Evolutionary conservation across 2,329 filamentous ascomycete genomes (phyloP).

Genomic region (Paecilomyces sp.): DNA sequence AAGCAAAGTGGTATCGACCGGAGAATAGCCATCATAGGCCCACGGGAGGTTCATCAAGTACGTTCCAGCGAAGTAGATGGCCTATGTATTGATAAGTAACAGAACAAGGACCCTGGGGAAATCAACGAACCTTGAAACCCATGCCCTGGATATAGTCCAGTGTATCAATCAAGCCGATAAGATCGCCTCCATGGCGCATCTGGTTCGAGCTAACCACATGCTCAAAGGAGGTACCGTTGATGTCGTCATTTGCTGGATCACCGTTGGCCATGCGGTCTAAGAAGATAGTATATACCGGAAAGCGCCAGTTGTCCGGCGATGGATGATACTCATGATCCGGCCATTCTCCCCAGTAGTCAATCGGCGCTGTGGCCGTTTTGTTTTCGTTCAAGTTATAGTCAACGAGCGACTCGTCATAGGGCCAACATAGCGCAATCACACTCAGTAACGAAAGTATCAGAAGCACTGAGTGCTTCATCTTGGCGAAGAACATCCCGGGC

Average conservation of each 20-base stretch:
- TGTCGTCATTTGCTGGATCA: constrained; percentile 51
- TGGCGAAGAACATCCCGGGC: neutral
- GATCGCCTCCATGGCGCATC: constrained; percentile 51
- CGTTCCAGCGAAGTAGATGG: constrained; percentile 50
- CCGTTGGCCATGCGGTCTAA: constrained; percentile 53
- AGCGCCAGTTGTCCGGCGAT: constrained; percentile 51
- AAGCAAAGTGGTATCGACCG: constrained; percentile 50
- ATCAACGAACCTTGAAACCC: constrained; percentile 42
- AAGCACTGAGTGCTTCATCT: neutral
- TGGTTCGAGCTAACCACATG: constrained; percentile 49
- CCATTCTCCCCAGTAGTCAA: constrained; percentile 48
- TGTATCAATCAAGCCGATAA: constrained; percentile 46
- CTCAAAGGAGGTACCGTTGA: constrained; percentile 49
- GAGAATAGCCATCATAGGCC: constrained; percentile 48
- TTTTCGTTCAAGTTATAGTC: constrained; percentile 53
- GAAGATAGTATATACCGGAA: constrained; percentile 55
- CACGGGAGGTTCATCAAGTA: constrained; percentile 53
- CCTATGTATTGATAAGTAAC: constrained; percentile 22
- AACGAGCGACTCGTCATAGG: constrained; percentile 37
- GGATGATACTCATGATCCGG: constrained; percentile 37
- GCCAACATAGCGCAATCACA: constrained; percentile 6
- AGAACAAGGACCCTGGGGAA: neutral
- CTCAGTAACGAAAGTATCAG: neutral
- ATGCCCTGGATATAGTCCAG: constrained; percentile 53
- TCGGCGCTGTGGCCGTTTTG: constrained; percentile 40